Evolutionary conservation across 2,329 filamentous ascomycete species (phyloP), one percentile per base, ranked within the genome.

Genomic region (Neofusicoccum cordaticola): DNA sequence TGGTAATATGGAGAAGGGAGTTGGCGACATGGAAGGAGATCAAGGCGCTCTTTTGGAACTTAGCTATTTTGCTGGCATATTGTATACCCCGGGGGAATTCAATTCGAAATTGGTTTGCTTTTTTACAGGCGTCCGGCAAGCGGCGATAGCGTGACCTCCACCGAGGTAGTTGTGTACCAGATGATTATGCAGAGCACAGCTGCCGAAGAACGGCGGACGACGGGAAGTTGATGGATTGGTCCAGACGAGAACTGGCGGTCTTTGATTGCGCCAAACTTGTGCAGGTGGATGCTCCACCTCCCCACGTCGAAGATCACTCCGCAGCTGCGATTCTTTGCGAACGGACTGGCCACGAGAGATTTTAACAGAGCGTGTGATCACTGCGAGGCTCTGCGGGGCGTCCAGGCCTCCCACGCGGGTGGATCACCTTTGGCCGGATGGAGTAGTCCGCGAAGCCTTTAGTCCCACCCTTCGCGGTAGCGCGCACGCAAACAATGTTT

Each of bases 1-100:
- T 17, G 53, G 39, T 58, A 58, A 58, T 58, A 34, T 45, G 41
- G 52, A 31, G 52, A 31, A 8, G 27, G 52, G 22, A 17, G 53
- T 58, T 45, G 53, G 53, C 39, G 39, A 56, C 19, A 42, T 41
- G 52, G 52, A 17, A 19, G 50, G 35, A 45, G 22, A 58, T 58
- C 9, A n/a, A 35, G 41, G 53, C 53, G 53, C 53, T 58, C 53
- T 58, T 58, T 58, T 44, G 52, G 52, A 42, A 41, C n/a, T 56
- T 45, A 58, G 53, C 53, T 58, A 44, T 35, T 57, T 58, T 45
- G 53, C 53, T 44, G 39, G 53, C 53, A 58, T 47, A 58, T 58
- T 58, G 53, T 58, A 58, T 58, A 58, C 53, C 53, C 53, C 53
- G 41, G 53, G 41, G 22, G 53, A 53, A 44, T 39, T 45, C 53